Percentiles rank a stretch among this genome's conserved stretches.
phyloP scores from a whole-genome alignment of 75 land plant genomes.

The Chamaecyparis obtusa region DNA sequence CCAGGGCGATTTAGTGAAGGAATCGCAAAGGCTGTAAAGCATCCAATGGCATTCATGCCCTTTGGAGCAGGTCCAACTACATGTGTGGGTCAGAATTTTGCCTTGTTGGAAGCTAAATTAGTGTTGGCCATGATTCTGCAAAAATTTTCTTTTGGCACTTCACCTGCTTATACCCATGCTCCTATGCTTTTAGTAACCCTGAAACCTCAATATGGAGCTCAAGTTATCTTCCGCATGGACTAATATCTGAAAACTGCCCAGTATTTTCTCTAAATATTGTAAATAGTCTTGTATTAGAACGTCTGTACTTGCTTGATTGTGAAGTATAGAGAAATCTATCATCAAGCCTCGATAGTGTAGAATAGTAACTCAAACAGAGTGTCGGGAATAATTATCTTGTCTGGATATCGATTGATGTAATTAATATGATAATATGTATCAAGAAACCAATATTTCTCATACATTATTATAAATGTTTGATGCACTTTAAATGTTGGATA shows the following conservation, averaged over 20 bases:
- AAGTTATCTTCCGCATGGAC: constrained; percentile 17
- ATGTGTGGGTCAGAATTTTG: constrained; percentile 51
- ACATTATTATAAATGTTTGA: too few relatives aligned
- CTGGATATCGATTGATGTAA: too few relatives aligned
- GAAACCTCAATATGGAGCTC: constrained; percentile 37
- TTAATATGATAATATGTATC: too few relatives aligned
- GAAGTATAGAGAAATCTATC: too few relatives aligned
- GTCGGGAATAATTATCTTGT: too few relatives aligned
- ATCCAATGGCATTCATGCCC: constrained; percentile 43
- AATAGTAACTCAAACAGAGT: too few relatives aligned
- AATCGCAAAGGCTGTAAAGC: constrained; percentile 28
- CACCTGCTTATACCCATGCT: constrained; percentile 48
- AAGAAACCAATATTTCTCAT: too few relatives aligned
- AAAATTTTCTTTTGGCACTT: constrained; percentile 33
- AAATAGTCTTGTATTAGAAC: too few relatives aligned
- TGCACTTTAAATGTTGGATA: too few relatives aligned
- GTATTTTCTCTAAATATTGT: too few relatives aligned
- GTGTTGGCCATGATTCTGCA: constrained; percentile 37
- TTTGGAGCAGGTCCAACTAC: constrained; percentile 46
- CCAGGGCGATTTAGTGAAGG: constrained; percentile 47
- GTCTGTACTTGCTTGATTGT: too few relatives aligned
- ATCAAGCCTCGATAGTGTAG: too few relatives aligned
- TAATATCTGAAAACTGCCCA: neutral
- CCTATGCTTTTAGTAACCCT: constrained; percentile 26
- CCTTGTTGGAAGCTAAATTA: constrained; percentile 40